Conservation (phyloP, 2,329 filamentous ascomycete genomes). For the Alternaria viburni region DNA sequence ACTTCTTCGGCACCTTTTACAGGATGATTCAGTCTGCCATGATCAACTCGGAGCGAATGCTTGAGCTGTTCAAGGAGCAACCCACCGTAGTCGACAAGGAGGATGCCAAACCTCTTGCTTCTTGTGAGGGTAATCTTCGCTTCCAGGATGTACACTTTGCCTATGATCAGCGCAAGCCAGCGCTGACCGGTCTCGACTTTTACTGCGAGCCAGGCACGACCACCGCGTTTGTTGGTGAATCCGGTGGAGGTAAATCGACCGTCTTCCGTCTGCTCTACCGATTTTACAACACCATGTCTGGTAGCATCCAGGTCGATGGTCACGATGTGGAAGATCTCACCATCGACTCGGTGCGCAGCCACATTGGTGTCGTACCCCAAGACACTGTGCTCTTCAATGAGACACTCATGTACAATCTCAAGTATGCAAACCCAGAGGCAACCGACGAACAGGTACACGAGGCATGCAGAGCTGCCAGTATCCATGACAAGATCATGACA, state of each 20-base stretch:
- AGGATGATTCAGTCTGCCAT: slow-evolving; percentile 93
- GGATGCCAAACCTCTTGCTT: slow-evolving; percentile 65
- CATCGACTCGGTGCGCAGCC: slow-evolving; percentile 88
- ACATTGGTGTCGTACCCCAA: slow-evolving; percentile 96
- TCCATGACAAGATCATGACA: slow-evolving; percentile 87
- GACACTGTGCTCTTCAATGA: slow-evolving; percentile 97
- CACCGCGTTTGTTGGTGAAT: slow-evolving; percentile 94
- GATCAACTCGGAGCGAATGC: slow-evolving; percentile 94
- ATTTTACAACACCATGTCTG: slow-evolving; percentile 86
- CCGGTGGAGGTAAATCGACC: slow-evolving; percentile 95
- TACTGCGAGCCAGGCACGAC: slow-evolving; percentile 88
- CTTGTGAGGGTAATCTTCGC: slow-evolving; percentile 79
- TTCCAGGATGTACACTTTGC: slow-evolving; percentile 91
- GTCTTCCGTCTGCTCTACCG: slow-evolving; percentile 95
- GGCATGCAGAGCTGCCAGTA: slow-evolving; percentile 85
- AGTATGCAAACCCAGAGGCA: slow-evolving; percentile 82
- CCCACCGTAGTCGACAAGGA: slow-evolving; percentile 86
- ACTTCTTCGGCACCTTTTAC: slow-evolving; percentile 91
- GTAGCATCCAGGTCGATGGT: slow-evolving; percentile 83
- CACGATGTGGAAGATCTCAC: slow-evolving; percentile 84
- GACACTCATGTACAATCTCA: slow-evolving; percentile 91
- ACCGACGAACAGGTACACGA: slow-evolving; percentile 81
- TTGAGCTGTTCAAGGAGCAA: slow-evolving; percentile 95
- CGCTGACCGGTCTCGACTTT: slow-evolving; percentile 83
- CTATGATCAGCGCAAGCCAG: slow-evolving; percentile 86